Base-by-base conservation (phyloP, 2,329 filamentous ascomycete species). In the Neophaeococcomyces aloes region DNA sequence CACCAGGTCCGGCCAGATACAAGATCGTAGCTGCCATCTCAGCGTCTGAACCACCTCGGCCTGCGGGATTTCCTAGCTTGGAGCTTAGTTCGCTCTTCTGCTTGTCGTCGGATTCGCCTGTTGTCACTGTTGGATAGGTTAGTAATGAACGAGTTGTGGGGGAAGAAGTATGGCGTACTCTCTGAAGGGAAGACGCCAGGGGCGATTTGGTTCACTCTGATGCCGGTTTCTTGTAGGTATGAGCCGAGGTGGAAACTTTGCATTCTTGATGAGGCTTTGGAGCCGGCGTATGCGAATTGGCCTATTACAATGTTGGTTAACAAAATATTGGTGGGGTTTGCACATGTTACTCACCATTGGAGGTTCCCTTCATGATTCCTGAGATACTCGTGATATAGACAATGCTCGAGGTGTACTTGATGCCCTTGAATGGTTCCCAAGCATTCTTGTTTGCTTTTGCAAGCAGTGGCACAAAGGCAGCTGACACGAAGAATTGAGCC, bases 21-120 rank as follows among this genome's bases (percentile, higher is more conserved):
- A 80, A 57, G 2, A 78, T 65, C 0, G 71, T 71, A 32, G 68
- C 66, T 1, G 72, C 75, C 67, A 79, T 78, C 54, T 79, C 75
- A 25, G 69, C 58, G 49, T 79, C 76, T 19, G 74, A 70, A 0
- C 76, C 76, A 0, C 74, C 74, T 23, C 56, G 51, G 18, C 51
- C 56, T 4, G 71, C 68, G 6, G 72, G 70, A 38, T 48, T 61
- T 54, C 42, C 63, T 65, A 55, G 65, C 44, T 72, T 69, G 60
- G 72, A 74, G 7, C 67, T 65, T 46, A 77, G 64, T 47, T 69
- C 59, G 23, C 65, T 70, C 65, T 76, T 77, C 61, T 76, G 70
- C 49, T 70, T 68, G 13, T 69, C 65, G 29, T 67, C 66, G 45
- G 66, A 70, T 36, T 68, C 67, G 4, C 66, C 62, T 0, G 73